Evolutionary conservation across 169 alveolate genomes (phyloP), one percentile per base, ranked within the genome.

Genomic region (Cryptosporidium ryanae): DNA sequence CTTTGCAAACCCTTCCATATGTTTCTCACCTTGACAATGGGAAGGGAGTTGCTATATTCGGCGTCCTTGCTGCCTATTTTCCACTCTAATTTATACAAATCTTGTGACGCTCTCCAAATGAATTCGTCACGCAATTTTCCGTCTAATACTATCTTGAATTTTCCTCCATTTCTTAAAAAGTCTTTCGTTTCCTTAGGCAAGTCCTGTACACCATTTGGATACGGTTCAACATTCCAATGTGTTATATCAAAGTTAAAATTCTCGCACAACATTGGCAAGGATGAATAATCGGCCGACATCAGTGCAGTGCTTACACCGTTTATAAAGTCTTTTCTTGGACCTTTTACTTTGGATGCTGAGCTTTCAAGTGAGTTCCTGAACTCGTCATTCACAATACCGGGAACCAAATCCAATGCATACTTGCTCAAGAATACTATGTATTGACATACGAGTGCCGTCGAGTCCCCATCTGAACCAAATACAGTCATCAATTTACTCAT

Each of bases 141-240:
- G 27, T 92, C 92, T 34, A 84, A 64, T 27, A 82, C 82, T 31
- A 91, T 91, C 93, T 93, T 93, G 49, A 82, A 82, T 44, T 76
- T 57, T 1, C 96, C 96, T 18, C 98, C 98, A 59, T 93, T 93
- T 34, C 98, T 93, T 44, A 96, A 91, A 18, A 95, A 82, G 32
- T 94, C 97, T 84, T 94, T 95, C 46, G 92, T 91, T 57, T 90
- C 89, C 29, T 94, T 93, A 10, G 98, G 95, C 46, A 96, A 82
- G 54, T 96, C 98, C 76, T 96, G 98, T 17, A 94, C 96, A 49
- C 98, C 98, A 82, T 96, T 94, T 25, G 97, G 96, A 65, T 96
- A 96, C 12, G 98, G 97, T 50, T 96, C 98, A 29, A 93, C 96
- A 82, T 94, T 94, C 96, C 96, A 96, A 66, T 93, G 96, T 32